Evolutionary conservation across 768 basidiomycete species (phyloP), one percentile per base, ranked within the genome.

Genomic region (Leccinum subgranulosum): DNA sequence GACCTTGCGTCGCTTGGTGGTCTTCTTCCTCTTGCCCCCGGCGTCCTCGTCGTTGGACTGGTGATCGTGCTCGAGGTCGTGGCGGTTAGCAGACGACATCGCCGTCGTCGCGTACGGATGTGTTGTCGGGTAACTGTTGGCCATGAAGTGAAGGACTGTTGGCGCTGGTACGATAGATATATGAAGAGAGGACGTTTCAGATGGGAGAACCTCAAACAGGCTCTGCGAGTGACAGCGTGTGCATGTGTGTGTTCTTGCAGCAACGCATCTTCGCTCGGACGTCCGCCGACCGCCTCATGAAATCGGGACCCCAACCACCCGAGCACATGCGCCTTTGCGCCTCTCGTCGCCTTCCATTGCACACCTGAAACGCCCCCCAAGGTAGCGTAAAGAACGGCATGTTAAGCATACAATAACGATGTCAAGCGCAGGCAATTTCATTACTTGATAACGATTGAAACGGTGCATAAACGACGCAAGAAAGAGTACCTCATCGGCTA

Each of bases 1-100:
- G 57, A 92, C 91, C 71, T 94, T 94, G 55, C 91, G 77, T 60
- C 92, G 76, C 74, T 90, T 91, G 11, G 83, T 66, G 27, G 66
- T 60, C 57, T 77, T 77, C 65, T 74, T 76, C 72, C 77, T 80
- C 68, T 73, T 76, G 10, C 67, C 67, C 19, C 65, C 61, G 41
- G 60, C 60, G 19, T 70, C 68, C 29, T 73, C 66, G 28, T 73
- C 76, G 60, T 74, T 74, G 6, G 61, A 59, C 36, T 39, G 36
- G n/a, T 62, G 63, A 47, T 73, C 71, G 27, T 60, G 60, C 28
- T 72, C 71, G 55, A 63, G 61, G 49, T 70, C 68, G 3, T 48
- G 7, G 11, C 53, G 52, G 45, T 17, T 57, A 15, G 66, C n/a
- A 8, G 66, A 46, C 3, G 67, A 55, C 57, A 67, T 53, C 6